Base-by-base conservation (phyloP, 2,329 filamentous ascomycete genomes). In the Colletotrichum sp. region DNA sequence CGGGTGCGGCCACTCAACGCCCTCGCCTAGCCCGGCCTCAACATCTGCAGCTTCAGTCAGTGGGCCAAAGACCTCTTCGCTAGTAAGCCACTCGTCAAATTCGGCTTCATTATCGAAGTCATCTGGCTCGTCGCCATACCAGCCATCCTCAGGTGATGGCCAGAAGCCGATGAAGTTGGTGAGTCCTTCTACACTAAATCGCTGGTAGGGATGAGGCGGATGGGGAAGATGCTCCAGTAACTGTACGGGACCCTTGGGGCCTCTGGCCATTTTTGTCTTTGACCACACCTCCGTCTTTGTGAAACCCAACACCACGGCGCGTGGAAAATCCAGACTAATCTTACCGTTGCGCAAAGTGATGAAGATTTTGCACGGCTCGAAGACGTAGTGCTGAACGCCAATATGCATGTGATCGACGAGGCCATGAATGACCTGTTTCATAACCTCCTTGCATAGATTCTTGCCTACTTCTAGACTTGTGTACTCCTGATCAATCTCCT, bases 301-400 rank as follows among this genome's bases (percentile, higher is more conserved):
- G 36, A 38, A 38, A 0, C 38, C 38, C 0, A 48, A 0, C 38
- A 48, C 0, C 38, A 48, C 38, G 4, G 38, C 38, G 1, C 38
- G 0, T 3, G 38, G 38, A 3, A 3, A 48, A 48, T n/a, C 18
- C 18, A 48, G 1, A n/a, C 18, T 0, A 0, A 12, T 3, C 10
- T 3, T 48, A 4, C 38, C 38, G 6, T 48, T 48, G 9, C 18
- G 38, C 38, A 48, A n/a, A 0, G 38, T 48, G 18, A 48, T 48
- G 18, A 43, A 43, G 1, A 48, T 0, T 1, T 48, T 48, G 38
- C 38, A 3, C 18, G 38, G 38, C 38, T n/a, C 38, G 18, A n/a
- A 43, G 38, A 48, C 18, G 4, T 48, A 4, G 1, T 48, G 38
- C 38, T 48, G 38, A 48, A 48, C 38, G 38, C 38, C 38, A 0